A percentile compares a stretch with the other conserved stretches of the same genome.
Evolutionary conservation across 805 yeast genomes (phyloP).

Genomic region (Millerozyma miso): DNA sequence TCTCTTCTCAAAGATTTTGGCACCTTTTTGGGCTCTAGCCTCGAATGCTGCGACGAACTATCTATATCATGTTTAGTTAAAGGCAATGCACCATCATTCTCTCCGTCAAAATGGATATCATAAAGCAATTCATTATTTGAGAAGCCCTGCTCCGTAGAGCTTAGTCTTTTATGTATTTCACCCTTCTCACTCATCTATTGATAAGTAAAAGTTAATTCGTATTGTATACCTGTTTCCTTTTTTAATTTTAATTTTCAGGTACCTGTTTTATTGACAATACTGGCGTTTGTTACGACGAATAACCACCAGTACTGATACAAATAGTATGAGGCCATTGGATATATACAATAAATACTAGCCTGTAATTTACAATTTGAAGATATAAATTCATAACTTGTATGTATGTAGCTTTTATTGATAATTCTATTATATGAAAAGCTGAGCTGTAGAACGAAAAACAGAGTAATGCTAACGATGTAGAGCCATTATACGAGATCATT

Average conservation of each 20-base stretch:
- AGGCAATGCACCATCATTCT: constrained; percentile 36
- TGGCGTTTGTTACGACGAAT: no score
- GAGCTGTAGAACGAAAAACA: background rate
- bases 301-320: no score
- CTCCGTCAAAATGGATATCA: constrained; percentile 23
- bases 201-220: background rate
- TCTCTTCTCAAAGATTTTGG: constrained; percentile 6
- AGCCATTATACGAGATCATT: no score
- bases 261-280: background rate
- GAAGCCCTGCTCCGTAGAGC: constrained; percentile 11
- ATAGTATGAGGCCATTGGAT: no score
- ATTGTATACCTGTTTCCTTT: background rate
- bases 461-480: no score
- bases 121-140: constrained; percentile 13
- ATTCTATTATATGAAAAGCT: background rate
- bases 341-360: no score
- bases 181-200: constrained; percentile 2
- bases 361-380: no score
- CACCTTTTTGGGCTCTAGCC: constrained; percentile 1
- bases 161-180: constrained; percentile 21
- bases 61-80: constrained; percentile 15
- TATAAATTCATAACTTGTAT: no score
- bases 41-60: background rate
- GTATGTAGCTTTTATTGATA: background rate
- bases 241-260: background rate